These are phyloP conservation scores for Aegilops tauschii DNA, from an alignment of 176 grass and related monocot species.

Conservation along the genomic window DNA sequence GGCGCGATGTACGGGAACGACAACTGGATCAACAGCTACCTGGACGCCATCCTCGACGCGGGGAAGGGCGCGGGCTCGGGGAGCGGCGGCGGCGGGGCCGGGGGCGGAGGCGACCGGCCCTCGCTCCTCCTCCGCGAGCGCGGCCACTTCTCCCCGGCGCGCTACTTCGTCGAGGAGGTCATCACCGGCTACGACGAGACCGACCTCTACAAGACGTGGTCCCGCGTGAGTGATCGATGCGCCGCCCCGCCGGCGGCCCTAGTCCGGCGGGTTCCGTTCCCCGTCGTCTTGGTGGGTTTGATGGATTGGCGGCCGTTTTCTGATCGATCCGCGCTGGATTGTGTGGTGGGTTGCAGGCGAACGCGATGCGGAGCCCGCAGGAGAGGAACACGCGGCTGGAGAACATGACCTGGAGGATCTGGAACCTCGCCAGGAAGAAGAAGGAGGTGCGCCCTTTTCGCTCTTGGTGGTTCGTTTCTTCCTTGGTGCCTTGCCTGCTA, in stretches of 20 bases:
- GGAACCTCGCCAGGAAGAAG: constrained; percentile 99
- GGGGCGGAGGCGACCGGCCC: constrained; percentile 28
- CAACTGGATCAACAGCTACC: constrained; percentile 86
- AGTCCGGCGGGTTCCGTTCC: not conserved
- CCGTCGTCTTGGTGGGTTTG: not conserved
- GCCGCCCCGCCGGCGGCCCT: not conserved
- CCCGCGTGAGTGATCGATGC: constrained; percentile 37
- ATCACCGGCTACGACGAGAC: constrained; percentile 87
- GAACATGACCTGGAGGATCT: constrained; percentile 99
- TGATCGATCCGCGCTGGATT: constrained; percentile 26
- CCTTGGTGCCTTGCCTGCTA: not conserved
- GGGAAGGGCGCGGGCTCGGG: constrained; percentile 34
- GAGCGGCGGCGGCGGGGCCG: not conserved
- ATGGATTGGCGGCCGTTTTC: not conserved
- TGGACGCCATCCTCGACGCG: constrained; percentile 77
- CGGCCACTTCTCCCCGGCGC: constrained; percentile 62
- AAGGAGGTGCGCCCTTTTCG: constrained; percentile 67
- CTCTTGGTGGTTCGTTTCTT: constrained; percentile 38
- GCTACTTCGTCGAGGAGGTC: constrained; percentile 85
- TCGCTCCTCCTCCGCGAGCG: constrained; percentile 74
- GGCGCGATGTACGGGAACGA: constrained; percentile 64
- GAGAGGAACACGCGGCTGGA: constrained; percentile 97
- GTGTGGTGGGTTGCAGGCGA: constrained; percentile 37
- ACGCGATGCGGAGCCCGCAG: constrained; percentile 91
- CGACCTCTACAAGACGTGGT: constrained; percentile 80